Conservation (phyloP, 495 filamentous ascomycete genomes). For the Aspergillus funiculosus region DNA sequence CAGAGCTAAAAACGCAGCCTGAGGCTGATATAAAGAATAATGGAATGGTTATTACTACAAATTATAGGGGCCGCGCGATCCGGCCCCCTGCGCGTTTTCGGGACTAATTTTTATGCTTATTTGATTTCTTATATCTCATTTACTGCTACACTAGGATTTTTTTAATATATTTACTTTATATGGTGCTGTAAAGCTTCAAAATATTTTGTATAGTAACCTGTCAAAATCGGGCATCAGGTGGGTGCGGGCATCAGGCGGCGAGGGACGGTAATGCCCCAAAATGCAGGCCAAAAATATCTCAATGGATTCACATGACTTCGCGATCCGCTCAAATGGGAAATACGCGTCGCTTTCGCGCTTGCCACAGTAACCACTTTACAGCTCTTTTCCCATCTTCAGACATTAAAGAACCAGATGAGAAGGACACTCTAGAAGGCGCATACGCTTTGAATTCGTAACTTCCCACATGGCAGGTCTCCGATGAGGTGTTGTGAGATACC, state of each 20-base stretch:
- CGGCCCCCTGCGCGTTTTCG: too few relatives aligned
- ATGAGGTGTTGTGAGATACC: not conserved
- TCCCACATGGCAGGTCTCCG: not conserved
- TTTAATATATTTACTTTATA: too few relatives aligned
- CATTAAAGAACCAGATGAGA: not conserved
- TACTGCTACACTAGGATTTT: too few relatives aligned
- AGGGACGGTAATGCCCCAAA: too few relatives aligned
- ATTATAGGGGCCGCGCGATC: too few relatives aligned
- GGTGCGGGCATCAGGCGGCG: not conserved
- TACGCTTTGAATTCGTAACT: not conserved
- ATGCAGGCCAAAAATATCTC: not conserved
- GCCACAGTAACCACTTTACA: not conserved
- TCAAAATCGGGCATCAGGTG: not conserved
- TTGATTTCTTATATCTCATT: too few relatives aligned
- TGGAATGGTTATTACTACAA: too few relatives aligned
- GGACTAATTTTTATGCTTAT: too few relatives aligned
- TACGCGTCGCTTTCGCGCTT: conserved; percentile 4
- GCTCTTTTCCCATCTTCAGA: not conserved
- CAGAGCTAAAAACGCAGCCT: too few relatives aligned
- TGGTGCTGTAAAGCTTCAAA: too few relatives aligned
- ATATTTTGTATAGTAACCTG: too few relatives aligned
- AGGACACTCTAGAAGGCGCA: not conserved
- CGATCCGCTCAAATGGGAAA: not conserved
- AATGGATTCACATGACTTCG: conserved; percentile 9
- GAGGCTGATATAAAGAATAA: too few relatives aligned